Conservation (phyloP, 208 protist species). For the Lotmaria passim region DNA sequence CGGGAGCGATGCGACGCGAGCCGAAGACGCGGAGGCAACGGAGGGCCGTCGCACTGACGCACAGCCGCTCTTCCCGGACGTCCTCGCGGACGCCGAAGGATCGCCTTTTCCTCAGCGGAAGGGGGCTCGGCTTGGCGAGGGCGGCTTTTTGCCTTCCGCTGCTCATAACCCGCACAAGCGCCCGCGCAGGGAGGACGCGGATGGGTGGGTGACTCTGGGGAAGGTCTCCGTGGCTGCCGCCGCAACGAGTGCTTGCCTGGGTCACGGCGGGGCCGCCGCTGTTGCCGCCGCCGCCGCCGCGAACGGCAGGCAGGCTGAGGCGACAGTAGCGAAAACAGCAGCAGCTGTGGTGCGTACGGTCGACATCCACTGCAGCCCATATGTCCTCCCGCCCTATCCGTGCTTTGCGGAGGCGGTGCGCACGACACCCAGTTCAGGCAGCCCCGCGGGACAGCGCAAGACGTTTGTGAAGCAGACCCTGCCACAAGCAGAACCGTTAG, state of each 20-base stretch:
- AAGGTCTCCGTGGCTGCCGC: neutral
- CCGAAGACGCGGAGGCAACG: neutral
- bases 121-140: neutral
- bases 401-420: conserved; percentile 35
- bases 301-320: neutral
- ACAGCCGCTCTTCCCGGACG: conserved; percentile 59
- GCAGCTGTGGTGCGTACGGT: conserved; percentile 13
- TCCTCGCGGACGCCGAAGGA: conserved; percentile 8
- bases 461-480: conserved; percentile 43
- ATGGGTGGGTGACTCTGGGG: conserved; percentile 49
- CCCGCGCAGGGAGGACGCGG: conserved; percentile 23
- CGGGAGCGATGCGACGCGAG: neutral
- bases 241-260: neutral
- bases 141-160: neutral
- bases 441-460: neutral
- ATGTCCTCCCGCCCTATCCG: conserved; percentile 44
- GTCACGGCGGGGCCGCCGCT: neutral
- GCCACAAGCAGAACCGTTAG: conserved; percentile 34
- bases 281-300: neutral
- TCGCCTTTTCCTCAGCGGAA: neutral
- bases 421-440: neutral
- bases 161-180: neutral
- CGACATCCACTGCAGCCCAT: conserved; percentile 25
- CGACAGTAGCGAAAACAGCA: neutral
- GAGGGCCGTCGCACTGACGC: conserved; percentile 56